phyloP scores from a whole-genome alignment of 2,329 filamentous ascomycete species.

The Botrytis deweyae region DNA sequence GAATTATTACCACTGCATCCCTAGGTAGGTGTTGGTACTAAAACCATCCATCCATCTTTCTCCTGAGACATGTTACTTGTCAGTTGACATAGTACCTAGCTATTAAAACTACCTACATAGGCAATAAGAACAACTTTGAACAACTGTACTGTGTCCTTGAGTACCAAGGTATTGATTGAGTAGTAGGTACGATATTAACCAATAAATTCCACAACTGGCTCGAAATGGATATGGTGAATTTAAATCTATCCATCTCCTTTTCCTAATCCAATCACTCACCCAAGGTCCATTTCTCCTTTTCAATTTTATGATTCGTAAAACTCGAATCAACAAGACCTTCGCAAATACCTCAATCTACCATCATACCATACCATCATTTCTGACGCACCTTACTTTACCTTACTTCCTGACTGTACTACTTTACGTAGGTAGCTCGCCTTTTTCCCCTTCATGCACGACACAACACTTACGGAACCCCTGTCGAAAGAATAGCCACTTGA shows the following conservation, averaged over 20 bases:
- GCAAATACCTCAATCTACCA: neutral
- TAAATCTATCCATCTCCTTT: too few relatives aligned
- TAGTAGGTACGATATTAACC: neutral
- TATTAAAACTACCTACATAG: neutral
- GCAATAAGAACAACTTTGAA: neutral
- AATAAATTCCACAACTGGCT: neutral
- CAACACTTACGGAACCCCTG: neutral
- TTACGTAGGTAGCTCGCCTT: slow-evolving; percentile 5
- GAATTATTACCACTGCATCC: too few relatives aligned
- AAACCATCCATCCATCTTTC: neutral
- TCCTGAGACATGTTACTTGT: neutral
- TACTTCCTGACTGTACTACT: neutral
- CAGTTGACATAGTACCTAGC: neutral
- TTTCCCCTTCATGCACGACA: slow-evolving; percentile 14
- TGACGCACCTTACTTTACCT: neutral
- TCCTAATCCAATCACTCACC: neutral
- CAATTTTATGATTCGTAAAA: neutral
- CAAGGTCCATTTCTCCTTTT: neutral
- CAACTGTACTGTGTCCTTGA: neutral
- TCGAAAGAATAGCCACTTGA: slow-evolving; percentile 1
- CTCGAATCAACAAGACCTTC: neutral
- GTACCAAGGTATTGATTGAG: neutral
- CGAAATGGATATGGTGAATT: neutral
- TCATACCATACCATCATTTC: neutral
- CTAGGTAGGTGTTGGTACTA: too few relatives aligned